Base-by-base conservation (phyloP, 768 basidiomycete genomes). In the Pleurotus citrinopileatus region DNA sequence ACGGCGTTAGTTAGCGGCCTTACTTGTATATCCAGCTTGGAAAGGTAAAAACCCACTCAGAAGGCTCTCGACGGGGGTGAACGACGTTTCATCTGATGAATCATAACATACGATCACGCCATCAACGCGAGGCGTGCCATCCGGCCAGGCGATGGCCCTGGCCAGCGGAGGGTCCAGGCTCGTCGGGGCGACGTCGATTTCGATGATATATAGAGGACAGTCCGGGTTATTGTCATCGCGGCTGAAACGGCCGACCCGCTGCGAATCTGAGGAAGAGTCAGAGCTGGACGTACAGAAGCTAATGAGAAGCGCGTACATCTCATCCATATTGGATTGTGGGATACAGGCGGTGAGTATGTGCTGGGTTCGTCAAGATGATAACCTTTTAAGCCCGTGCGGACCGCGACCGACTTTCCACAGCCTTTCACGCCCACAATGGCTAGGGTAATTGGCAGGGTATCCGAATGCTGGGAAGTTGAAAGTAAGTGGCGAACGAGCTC, bases 71-170 rank as follows among this genome's bases (percentile, higher is more conserved):
- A 95, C 77, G 13, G 83, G 84, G 13, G 67, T 67, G 61, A 91
- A 86, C 19, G 92, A 92, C 1, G 72, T 67, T 53, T 65, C 64
- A 54, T 82, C 73, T 0, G 83, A 80, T 8, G 86, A 80, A 69
- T 94, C 90, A 67, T 94, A 97, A 63, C 94, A 97, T 22, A 97
- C 75, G 50, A 97, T 79, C 12, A 87, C 82, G 0, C 88, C 96
- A 58, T 94, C 86, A 47, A 92, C 73, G 15, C 67, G 66, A 17
- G 87, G 85, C 20, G 83, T 70, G 3, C 71, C 73, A 25, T 77
- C 73, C 5, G 87, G 80, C 77, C 83, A 83, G 40, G 64, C 61
- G 32, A 64, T 55, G 52, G 64, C 63, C 36, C 65, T 60, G 44
- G 61, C 55, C 26, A 59, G 52, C 22, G 59, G 60, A 29, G 68